Evolutionary conservation across 345 rosid genomes (phyloP), one percentile per base, ranked within the genome.

Genomic region (Odontarrhena argentea): DNA sequence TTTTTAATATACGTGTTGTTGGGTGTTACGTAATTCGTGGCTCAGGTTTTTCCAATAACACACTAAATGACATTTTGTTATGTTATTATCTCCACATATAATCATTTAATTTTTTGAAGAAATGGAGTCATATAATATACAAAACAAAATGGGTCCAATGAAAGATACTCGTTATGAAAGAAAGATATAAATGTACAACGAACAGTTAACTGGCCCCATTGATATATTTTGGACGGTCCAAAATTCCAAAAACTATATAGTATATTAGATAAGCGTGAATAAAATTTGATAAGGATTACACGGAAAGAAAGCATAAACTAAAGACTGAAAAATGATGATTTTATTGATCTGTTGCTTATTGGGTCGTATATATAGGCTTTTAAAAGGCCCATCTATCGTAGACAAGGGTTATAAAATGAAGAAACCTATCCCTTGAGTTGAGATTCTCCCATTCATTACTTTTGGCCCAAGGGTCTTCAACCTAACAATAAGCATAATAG

Each of bases 1-100:
- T 50, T 60, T 60, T 28, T 3, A 24, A 34, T 42, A 35, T 69
- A 69, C 54, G 67, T 69, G 54, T 69, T 67, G 74, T 60, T 52
- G 34, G 34, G 44, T 54, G 44, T 42, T 51, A 60, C 67, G 60
- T 69, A 50, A 18, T 18, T 18, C 22, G 22, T 18, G 22, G 22
- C 22, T 18, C 1, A 18, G 22, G 22, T 18, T 18, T 18, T 18
- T 18, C 22, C 22, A 18, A 18, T 18, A 22, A 60, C 54, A 42
- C 22, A 18, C 22, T n/a, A n/a, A n/a, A 18, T 18, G 22, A 13
- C n/a, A 43, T 15, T 59, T 60, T 49, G 46, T 67, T 55, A 45
- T 56, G 14, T 24, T 59, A 35, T 24, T 59, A 35, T 69, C 36
- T 18, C 36, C 36, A 51, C 1, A 48, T 41, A 50, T 18, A 59